Evolutionary conservation across 352 stramenopile genomes (phyloP).

Genomic region (Globisporangium splendens): DNA sequence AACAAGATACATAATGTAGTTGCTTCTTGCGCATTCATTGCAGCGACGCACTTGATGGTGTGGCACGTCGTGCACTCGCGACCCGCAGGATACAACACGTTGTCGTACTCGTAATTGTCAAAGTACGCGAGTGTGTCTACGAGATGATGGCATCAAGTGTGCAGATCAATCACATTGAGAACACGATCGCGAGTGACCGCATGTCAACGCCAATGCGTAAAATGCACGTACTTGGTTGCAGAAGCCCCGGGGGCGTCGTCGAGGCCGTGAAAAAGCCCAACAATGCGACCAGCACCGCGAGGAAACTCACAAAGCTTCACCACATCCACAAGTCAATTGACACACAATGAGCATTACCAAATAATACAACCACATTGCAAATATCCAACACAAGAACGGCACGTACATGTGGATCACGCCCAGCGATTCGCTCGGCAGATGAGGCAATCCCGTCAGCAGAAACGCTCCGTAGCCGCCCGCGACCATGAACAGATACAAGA

Average conservation of each 20-base stretch:
- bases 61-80: slow-evolving; percentile 44
- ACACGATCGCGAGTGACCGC: no score
- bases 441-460: slow-evolving; percentile 36
- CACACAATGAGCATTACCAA: not conserved
- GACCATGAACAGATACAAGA: slow-evolving; percentile 61
- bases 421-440: slow-evolving; percentile 39
- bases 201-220: no score
- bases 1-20: no score
- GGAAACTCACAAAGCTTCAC: slow-evolving; percentile 30
- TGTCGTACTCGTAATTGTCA: slow-evolving; percentile 55
- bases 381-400: not conserved
- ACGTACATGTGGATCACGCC: slow-evolving; percentile 35
- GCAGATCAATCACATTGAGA: not conserved
- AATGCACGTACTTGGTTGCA: slow-evolving; percentile 33
- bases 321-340: not conserved
- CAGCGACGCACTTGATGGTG: slow-evolving; percentile 30
- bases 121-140: slow-evolving; percentile 47
- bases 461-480: slow-evolving; percentile 56
- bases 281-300: slow-evolving; percentile 36
- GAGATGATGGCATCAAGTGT: not conserved
- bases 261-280: slow-evolving; percentile 49
- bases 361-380: not conserved
- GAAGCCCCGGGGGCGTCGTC: slow-evolving; percentile 34
- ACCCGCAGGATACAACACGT: slow-evolving; percentile 28
- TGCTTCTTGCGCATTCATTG: no score